Conservation (phyloP, 2,329 filamentous ascomycete genomes). For the Meredithiella fracta region DNA sequence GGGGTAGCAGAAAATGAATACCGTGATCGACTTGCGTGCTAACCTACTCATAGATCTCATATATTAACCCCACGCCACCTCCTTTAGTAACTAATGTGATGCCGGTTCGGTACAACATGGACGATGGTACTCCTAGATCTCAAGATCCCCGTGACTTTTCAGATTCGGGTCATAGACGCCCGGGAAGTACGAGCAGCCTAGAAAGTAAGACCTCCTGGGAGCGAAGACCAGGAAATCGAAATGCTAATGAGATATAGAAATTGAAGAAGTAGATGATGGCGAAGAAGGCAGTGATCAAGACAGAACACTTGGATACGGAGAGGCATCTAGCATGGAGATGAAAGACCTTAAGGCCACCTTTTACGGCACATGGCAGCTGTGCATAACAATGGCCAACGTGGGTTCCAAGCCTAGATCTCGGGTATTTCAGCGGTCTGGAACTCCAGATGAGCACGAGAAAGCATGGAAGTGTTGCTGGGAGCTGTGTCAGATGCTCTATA, state of each 20-base stretch:
- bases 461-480: constrained; percentile 93
- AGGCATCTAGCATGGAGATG: constrained; percentile 37
- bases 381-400: constrained; percentile 73
- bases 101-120: constrained; percentile 46
- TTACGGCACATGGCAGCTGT: constrained; percentile 83
- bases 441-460: constrained; percentile 63
- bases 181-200: constrained; percentile 56
- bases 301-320: constrained; percentile 18
- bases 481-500: constrained; percentile 76
- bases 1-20: neutral
- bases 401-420: constrained; percentile 70
- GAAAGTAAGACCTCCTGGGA: constrained; percentile 40
- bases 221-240: neutral
- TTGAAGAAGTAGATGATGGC: constrained; percentile 38
- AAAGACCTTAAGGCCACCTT: constrained; percentile 57
- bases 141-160: constrained; percentile 66
- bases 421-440: constrained; percentile 59
- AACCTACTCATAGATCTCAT: neutral
- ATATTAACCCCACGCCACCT: constrained; percentile 38
- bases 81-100: constrained; percentile 61
- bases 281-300: constrained; percentile 33
- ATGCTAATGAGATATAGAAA: constrained; percentile 18
- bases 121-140: constrained; percentile 62
- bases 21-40: neutral
- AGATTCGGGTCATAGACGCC: constrained; percentile 39